These are phyloP conservation scores for Cyclotella atomus DNA, from an alignment of 108 stramenopile genomes.

Conservation along the genomic window DNA sequence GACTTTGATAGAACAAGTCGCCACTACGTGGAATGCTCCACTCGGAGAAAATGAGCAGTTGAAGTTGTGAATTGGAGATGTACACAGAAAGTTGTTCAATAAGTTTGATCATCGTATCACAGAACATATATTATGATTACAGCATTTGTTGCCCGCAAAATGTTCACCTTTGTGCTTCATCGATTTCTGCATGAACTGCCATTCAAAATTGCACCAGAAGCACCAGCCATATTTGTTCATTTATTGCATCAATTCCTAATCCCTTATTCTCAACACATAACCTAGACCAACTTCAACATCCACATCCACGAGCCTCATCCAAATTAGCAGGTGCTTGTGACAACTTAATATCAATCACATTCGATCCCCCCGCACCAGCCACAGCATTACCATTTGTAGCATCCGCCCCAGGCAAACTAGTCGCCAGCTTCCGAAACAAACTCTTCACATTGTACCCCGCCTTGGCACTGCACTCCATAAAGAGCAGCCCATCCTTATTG, in stretches of 20 bases:
- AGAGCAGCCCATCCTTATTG: constrained; percentile 91
- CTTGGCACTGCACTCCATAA: constrained; percentile 99
- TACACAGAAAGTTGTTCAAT: no score
- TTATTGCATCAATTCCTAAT: not conserved
- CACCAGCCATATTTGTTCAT: not conserved
- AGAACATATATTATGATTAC: not conserved
- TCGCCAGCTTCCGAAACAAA: constrained; percentile 97
- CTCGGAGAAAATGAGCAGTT: no score
- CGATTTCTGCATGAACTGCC: not conserved
- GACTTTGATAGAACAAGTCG: constrained; percentile 22
- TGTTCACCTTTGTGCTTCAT: not conserved
- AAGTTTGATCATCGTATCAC: not conserved
- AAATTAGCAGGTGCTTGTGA: constrained; percentile 89
- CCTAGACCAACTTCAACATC: no score
- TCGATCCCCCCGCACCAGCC: constrained; percentile 61
- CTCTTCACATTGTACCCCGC: constrained; percentile 98
- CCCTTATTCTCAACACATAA: not conserved
- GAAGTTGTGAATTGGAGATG: no score
- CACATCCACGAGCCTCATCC: constrained; percentile 86
- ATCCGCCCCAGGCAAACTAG: constrained; percentile 92
- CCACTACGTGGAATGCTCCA: not conserved
- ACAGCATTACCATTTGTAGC: constrained; percentile 51
- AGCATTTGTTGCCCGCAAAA: not conserved
- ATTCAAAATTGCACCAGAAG: not conserved
- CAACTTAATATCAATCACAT: constrained; percentile 95